Evolutionary conservation across 257 asterid genomes (phyloP).

Genomic region (Solanum boliviense): DNA sequence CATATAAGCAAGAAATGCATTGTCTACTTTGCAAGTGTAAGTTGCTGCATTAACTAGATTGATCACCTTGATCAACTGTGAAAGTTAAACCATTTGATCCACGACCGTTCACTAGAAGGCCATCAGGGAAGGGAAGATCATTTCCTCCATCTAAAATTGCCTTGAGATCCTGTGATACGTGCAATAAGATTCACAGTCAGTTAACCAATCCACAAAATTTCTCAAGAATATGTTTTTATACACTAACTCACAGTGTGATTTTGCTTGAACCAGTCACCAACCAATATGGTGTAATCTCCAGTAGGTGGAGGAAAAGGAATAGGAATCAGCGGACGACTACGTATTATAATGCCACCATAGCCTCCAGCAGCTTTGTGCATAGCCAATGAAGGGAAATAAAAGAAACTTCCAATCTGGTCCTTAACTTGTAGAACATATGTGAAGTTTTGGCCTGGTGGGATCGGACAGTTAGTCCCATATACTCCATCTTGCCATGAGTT

Average conservation of each 20-base stretch:
- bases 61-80: constrained; percentile 33
- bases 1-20: neutral
- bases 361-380: constrained; percentile 49
- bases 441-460: constrained; percentile 38
- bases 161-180: constrained; percentile 17
- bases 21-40: neutral
- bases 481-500: constrained; percentile 49
- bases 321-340: constrained; percentile 33
- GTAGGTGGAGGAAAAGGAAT: constrained; percentile 38
- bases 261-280: constrained; percentile 39
- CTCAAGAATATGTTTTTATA: neutral
- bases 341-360: constrained; percentile 28
- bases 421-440: constrained; percentile 32
- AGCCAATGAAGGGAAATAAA: constrained; percentile 35
- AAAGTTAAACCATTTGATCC: constrained; percentile 22
- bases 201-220: neutral
- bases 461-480: constrained; percentile 37
- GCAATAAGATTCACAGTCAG: neutral
- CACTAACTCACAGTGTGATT: constrained; percentile 26
- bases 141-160: constrained; percentile 28
- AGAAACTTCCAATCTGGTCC: constrained; percentile 47
- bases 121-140: constrained; percentile 41
- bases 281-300: constrained; percentile 26
- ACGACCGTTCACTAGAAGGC: constrained; percentile 35
- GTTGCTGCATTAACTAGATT: neutral